These are phyloP conservation scores for Citrus trifoliata DNA, from an alignment of 345 rosid species.

Conservation along the genomic window DNA sequence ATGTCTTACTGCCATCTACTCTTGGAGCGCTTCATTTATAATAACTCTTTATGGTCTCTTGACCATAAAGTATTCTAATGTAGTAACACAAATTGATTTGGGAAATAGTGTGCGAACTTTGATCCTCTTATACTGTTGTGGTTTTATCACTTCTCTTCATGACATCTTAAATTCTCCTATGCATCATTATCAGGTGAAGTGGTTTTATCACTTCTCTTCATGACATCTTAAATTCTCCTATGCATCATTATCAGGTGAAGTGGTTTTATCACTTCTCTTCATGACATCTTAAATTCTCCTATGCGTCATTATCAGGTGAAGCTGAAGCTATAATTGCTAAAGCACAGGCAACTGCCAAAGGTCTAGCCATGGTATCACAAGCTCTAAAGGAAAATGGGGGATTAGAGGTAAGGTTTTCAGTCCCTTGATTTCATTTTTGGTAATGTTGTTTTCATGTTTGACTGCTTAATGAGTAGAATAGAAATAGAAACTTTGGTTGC, in stretches of 20 bases:
- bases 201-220: not conserved
- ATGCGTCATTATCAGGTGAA: slow-evolving; percentile 57
- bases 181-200: slow-evolving; percentile 64
- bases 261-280: not conserved
- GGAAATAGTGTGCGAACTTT: not conserved
- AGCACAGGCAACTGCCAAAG: slow-evolving; percentile 82
- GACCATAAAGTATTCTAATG: not conserved
- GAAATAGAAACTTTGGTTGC: not conserved
- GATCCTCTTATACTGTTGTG: not conserved
- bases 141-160: not conserved
- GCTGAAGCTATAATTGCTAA: slow-evolving; percentile 87
- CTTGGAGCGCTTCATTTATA: not conserved
- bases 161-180: not conserved
- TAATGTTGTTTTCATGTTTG: not conserved
- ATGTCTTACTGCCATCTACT: not conserved
- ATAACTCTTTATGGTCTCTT: not conserved
- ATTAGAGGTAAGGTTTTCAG: slow-evolving; percentile 55
- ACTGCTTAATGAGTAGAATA: not conserved
- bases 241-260: slow-evolving; percentile 65
- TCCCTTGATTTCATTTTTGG: not conserved
- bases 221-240: not conserved
- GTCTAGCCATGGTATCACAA: slow-evolving; percentile 61
- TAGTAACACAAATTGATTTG: not conserved
- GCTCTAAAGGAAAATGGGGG: slow-evolving; percentile 78
- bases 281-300: not conserved